phyloP scores from a whole-genome alignment of 345 rosid genomes.

The Conringia planisiliqua region DNA sequence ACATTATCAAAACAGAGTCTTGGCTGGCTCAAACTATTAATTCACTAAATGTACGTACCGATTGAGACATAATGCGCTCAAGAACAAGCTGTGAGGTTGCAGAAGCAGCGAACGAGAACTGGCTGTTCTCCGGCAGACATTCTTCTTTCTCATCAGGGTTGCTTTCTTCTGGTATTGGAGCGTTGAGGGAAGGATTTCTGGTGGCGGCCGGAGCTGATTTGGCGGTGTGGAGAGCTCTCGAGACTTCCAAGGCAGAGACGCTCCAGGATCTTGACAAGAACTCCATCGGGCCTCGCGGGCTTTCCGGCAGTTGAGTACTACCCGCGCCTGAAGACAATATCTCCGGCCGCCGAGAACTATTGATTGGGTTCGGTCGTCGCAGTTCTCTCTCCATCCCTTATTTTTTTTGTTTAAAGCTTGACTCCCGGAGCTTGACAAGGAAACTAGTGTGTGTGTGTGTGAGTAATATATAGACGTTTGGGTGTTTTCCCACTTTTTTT shows the following conservation, averaged over 20 bases:
- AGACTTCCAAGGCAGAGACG: conserved; percentile 72
- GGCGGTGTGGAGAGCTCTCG: conserved; percentile 56
- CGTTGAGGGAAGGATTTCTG: conserved; percentile 37
- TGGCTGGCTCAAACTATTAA: not conserved
- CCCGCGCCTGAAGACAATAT: conserved; percentile 24
- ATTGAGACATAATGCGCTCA: conserved; percentile 94
- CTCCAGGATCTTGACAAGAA: conserved; percentile 92
- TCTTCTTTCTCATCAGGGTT: conserved; percentile 36
- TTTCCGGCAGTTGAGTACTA: conserved; percentile 56
- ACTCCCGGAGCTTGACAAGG: not conserved
- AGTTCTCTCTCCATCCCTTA: conserved; percentile 39
- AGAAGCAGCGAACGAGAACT: conserved; percentile 65
- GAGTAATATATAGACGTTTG: not conserved
- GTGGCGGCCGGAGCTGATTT: conserved; percentile 20
- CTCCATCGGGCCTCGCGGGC: conserved; percentile 92
- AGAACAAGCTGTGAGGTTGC: conserved; percentile 90
- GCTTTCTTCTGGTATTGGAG: conserved; percentile 62
- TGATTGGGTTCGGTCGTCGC: conserved; percentile 38
- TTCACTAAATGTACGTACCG: conserved; percentile 42
- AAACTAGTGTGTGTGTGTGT: not conserved
- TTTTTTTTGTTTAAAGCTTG: not conserved
- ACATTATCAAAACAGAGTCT: not conserved
- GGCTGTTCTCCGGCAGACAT: conserved; percentile 32
- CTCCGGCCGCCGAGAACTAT: conserved; percentile 38
- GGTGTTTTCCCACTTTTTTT: not conserved